Base-by-base conservation (phyloP, 2,329 filamentous ascomycete genomes). In the Aspergillus hortae region DNA sequence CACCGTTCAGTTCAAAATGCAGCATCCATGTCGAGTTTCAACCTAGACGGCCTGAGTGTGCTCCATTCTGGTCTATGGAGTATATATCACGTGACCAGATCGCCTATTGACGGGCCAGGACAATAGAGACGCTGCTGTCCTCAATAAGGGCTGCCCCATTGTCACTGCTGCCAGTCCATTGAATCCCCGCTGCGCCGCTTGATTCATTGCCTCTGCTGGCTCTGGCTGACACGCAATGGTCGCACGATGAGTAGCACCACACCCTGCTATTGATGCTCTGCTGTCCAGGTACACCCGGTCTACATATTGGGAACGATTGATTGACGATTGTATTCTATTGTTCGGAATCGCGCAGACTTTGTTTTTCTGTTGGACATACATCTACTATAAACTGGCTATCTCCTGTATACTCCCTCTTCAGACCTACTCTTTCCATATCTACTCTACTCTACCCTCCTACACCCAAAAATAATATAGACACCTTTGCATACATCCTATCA, bases 31-130 rank as follows among this genome's bases (percentile, higher is more conserved):
- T 30, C 6, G 6, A 30, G 27, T 30, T 30, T 23, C 23, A 23
- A 23, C 23, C 23, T 23, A 23, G 4, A 23, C 27, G 7, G 7
- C 27, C 9, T 11, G 27, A 30, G 6, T 30, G 27, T 30, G n/a
- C n/a, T 30, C 11, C 6, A 30, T 30, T 30, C 7, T 30, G 27
- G 10, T 30, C 27, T 11, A 30, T 6, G 7, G 27, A 4, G 7
- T 4, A 38, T 40, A 38, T 11, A 40, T 38, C 59, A 61, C 53
- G 56, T 61, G 56, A 62, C 25, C 6, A 19, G 49, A 54, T 54
- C 52, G 46, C 46, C 53, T 56, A 59, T 62, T 61, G 59, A 61
- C 42, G 42, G 27, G 11, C 2, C 12, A 59, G 58, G 61, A 61
- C 57, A 61, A 63, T 61, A 53, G 41, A 43, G 46, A 14, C 49